These are phyloP conservation scores for Colletotrichum graminicola DNA, from an alignment of 2,329 filamentous ascomycete genomes.

Conservation along the genomic window DNA sequence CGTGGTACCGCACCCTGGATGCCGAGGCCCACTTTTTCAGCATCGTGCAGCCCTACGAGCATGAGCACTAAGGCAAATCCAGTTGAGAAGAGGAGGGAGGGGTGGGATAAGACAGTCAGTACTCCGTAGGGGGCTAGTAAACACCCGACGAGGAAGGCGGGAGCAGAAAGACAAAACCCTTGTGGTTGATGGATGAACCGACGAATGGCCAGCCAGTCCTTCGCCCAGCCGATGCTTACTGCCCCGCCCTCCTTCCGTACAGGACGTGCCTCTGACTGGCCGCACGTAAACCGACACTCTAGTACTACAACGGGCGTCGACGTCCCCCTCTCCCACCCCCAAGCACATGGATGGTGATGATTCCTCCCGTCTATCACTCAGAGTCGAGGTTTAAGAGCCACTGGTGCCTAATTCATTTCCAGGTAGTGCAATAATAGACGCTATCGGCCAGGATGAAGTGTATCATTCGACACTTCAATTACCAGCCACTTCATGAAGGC, in stretches of 20 bases:
- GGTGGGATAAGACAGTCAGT: not conserved
- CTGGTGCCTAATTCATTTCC: not conserved
- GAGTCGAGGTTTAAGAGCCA: not conserved
- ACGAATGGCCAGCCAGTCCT: constrained; percentile 20
- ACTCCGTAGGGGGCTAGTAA: not conserved
- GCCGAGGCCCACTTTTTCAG: constrained; percentile 23
- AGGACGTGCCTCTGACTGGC: not conserved
- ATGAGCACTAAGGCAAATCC: constrained; percentile 4
- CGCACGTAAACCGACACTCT: not conserved
- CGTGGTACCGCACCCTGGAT: not conserved
- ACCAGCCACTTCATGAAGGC: not conserved
- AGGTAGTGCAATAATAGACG: not conserved
- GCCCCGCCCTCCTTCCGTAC: not conserved
- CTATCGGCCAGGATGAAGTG: not conserved
- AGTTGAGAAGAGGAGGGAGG: not conserved
- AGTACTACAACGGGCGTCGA: not conserved
- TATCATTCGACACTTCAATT: not conserved
- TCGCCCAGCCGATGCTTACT: constrained; percentile 6
- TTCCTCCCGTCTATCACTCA: not conserved
- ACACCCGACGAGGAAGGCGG: constrained; percentile 4
- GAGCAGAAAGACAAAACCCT: not conserved
- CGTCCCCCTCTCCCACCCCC: not conserved
- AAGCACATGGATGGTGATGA: not conserved
- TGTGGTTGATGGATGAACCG: constrained; percentile 9
- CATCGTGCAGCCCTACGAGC: constrained; percentile 36